Conservation (phyloP, 2,329 filamentous ascomycete species). For the Ophiostoma ulmi region DNA sequence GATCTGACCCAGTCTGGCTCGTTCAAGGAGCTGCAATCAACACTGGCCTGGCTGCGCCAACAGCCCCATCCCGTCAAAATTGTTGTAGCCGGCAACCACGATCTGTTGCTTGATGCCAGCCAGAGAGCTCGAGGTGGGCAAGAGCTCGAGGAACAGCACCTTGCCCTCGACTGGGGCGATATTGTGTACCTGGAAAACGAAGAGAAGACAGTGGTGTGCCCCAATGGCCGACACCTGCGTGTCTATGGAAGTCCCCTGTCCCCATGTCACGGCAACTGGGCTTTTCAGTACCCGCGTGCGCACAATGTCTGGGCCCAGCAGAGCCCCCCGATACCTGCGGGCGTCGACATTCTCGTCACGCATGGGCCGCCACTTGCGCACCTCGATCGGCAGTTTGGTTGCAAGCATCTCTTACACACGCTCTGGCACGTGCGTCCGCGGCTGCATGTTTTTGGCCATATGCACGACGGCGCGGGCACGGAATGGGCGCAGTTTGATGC, state of each 20-base stretch:
- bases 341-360: background rate
- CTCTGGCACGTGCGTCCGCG: slow-evolving; percentile 34
- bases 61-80: slow-evolving; percentile 42
- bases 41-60: slow-evolving; percentile 40
- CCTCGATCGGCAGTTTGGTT: background rate
- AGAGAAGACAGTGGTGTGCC: background rate
- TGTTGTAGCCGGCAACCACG: slow-evolving; percentile 42
- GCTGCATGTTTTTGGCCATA: slow-evolving; percentile 38
- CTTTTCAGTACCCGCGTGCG: background rate
- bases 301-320: background rate
- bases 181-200: background rate
- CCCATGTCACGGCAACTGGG: background rate
- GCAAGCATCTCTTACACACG: slow-evolving; percentile 20
- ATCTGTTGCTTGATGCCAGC: slow-evolving; percentile 23
- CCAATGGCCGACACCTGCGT: background rate
- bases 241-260: background rate
- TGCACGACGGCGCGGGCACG: slow-evolving; percentile 32
- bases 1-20: background rate
- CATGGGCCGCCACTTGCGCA: background rate
- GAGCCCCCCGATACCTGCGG: background rate
- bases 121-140: background rate
- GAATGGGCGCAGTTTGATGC: slow-evolving; percentile 22
- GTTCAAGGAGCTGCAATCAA: slow-evolving; percentile 27
- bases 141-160: background rate
- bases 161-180: background rate